Evolutionary conservation across 352 stramenopile genomes (phyloP), one percentile per base, ranked within the genome.

Genomic region (Elongisporangium anandrum): DNA sequence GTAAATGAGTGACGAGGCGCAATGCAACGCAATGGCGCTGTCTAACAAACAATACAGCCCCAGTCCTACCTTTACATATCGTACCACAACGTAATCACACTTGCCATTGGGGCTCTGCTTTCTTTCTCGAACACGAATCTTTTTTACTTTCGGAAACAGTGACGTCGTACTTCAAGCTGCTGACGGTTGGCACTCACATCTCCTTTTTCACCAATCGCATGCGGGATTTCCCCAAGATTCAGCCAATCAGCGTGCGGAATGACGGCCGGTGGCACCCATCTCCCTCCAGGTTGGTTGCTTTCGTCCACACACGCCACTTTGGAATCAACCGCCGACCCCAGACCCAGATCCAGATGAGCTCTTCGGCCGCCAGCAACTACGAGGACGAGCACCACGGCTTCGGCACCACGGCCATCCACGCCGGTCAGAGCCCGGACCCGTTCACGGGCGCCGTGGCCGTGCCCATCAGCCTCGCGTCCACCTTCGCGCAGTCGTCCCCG

Each of bases 391-490:
- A 91, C 78, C 79, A 75, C 66, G 82, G 82, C 66, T 93, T 93
- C 68, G 83, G 83, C 67, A 93, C 83, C 55, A 87, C 72, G 29
- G 81, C 81, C 64, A 93, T 96, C 64, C 88, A 96, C 72, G 84
- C 72, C 23, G 88, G 86, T 47, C 88, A 96, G 57, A 74, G 85
- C 41, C 75, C 83, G 4, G 82, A 92, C 64, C 77, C 84, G 69
- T 76, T 76, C 67, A 93, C 82, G 2, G 79, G 85, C 58, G 87
- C 88, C 19, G 84, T 94, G 57, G 84, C 86, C 4, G 83, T 94
- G 57, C 94, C 95, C 53, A 97, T 98, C 64, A 96, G 90, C 54
- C 81, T 97, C 51, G 84, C 81, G 63, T 97, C 85, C 60, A 98
- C 94, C 26, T 98, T 98, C 58, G 82, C 82, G 39, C 82, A 92